A percentile compares a stretch with the other conserved stretches of the same genome.
Evolutionary conservation across 2,329 filamentous ascomycete species (phyloP).

Genomic region (Aspergillus transmontanensis): DNA sequence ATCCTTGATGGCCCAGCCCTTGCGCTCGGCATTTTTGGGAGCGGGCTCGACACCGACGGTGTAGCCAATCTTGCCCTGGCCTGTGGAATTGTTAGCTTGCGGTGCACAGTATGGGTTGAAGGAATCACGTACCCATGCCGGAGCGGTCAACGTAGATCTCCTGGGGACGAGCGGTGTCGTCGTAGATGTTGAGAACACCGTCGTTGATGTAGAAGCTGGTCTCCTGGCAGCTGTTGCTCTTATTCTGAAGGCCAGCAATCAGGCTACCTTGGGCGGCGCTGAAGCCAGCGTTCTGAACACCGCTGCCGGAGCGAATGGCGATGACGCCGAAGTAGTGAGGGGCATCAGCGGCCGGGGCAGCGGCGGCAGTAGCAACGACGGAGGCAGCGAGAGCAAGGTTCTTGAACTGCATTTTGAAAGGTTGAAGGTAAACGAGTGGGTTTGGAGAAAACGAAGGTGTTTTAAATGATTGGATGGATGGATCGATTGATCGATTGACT

Average conservation of each 20-base stretch:
- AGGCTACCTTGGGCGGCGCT: conserved; percentile 51
- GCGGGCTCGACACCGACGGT: conserved; percentile 47
- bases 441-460: background rate
- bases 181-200: conserved; percentile 54
- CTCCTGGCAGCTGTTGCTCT: conserved; percentile 54
- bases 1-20: conserved; percentile 51
- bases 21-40: conserved; percentile 49
- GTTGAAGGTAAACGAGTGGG: background rate
- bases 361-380: conserved; percentile 32
- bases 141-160: conserved; percentile 58
- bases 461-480: background rate
- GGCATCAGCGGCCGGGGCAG: conserved; percentile 25
- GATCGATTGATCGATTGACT: background rate
- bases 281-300: conserved; percentile 51
- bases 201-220: conserved; percentile 57
- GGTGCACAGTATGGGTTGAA: background rate
- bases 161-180: conserved; percentile 48
- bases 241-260: conserved; percentile 46
- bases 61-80: conserved; percentile 58
- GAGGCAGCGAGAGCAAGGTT: conserved; percentile 31
- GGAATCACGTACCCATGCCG: conserved; percentile 56
- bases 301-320: conserved; percentile 53
- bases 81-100: conserved; percentile 31
- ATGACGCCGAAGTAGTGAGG: conserved; percentile 50
- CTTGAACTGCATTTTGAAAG: conserved; percentile 33